Base-by-base conservation (phyloP, 1,284 basidiomycete species). In the Ustilago lituana region DNA sequence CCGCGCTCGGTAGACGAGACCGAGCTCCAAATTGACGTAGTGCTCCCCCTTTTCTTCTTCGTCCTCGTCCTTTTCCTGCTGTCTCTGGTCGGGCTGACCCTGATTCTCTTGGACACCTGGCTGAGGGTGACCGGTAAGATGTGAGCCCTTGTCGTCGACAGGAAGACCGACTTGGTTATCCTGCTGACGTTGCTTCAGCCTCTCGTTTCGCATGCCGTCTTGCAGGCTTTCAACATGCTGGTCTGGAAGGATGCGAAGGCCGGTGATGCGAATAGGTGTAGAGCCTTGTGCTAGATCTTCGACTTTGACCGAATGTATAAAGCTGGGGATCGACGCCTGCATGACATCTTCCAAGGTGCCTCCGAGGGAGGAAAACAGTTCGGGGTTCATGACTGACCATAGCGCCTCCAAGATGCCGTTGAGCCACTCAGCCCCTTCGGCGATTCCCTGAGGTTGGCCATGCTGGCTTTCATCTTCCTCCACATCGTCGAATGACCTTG, bases 251-350 rank as follows among this genome's bases (percentile, higher is more conserved):
- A 72, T 56, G 4, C 67, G 40, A 9, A 73, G 54, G 4, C 58
- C 71, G 4, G 69, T 72, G 45, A 74, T 51, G n/a, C 72, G 63
- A 2, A 74, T 32, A 2, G 72, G 67, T 0, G 71, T 76, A 20
- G 56, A 52, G 10, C 71, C 72, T 33, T 76, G 74, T 2, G 67
- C 55, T 15, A 74, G 40, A 19, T 76, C 74, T 19, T 55, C 61
- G 5, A 76, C 74, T 23, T 76, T 76, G 60, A 76, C 72, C 0
- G 54, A 51, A 19, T 76, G 63, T 29, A 76, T 73, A 41, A 76
- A 72, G 6, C 36, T 29, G 2, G 70, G 71, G 8, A 69, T 59
- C 7, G 67, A 71, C 4, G 74, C 74, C 35, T 73, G 67, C 63
- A 76, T 60, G 35, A 76, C 72, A 35, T 76, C 74, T 29, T 76